A percentile compares a stretch with the other conserved stretches of the same genome.
Conservation (phyloP, 352 stramenopile genomes). For the Aphanomyces astaci region DNA sequence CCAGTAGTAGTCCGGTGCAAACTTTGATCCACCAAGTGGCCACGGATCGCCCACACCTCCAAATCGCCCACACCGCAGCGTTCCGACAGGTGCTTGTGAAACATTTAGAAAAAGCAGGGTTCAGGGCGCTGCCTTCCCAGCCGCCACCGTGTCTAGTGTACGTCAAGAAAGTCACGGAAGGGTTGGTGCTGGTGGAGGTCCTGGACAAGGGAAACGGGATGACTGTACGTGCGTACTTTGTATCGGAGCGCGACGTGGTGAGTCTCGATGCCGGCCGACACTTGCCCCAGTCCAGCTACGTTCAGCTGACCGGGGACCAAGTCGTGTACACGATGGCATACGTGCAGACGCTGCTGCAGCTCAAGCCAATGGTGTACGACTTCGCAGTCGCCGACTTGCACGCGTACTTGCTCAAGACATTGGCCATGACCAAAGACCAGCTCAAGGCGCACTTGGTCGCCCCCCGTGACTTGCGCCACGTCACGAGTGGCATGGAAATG, state of each 20-base stretch:
- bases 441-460: conserved; percentile 6
- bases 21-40: background rate
- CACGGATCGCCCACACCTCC: background rate
- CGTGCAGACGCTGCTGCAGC: background rate
- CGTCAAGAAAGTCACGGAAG: conserved; percentile 9
- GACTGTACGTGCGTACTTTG: conserved; percentile 1
- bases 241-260: conserved; percentile 23
- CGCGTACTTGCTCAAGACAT: conserved; percentile 8
- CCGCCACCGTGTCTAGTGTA: background rate
- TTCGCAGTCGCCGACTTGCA: conserved; percentile 9
- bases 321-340: conserved; percentile 2
- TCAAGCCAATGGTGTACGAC: conserved; percentile 17
- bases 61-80: background rate
- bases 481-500: background rate
- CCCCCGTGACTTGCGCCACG: background rate
- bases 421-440: background rate
- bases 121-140: background rate
- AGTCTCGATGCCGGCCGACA: conserved; percentile 18
- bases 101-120: background rate
- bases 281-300: conserved; percentile 15
- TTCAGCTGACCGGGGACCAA: background rate
- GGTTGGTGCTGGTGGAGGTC: conserved; percentile 10
- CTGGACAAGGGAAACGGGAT: background rate
- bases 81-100: background rate
- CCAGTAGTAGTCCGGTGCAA: background rate